Evolutionary conservation across 148 eudicot species (phyloP).

Genomic region (Oxyria digyna): DNA sequence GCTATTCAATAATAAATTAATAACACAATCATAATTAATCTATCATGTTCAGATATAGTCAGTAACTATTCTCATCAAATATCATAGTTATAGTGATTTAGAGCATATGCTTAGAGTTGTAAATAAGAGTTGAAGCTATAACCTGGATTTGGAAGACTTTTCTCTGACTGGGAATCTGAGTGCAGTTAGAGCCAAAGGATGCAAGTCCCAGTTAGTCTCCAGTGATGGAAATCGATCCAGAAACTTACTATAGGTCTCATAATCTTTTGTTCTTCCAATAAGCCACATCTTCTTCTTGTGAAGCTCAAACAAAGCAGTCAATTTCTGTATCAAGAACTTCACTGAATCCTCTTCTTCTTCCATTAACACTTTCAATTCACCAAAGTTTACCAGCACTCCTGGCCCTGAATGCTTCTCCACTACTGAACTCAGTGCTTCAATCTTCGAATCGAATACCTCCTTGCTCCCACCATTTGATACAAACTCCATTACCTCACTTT

Average conservation of each 20-base stretch:
- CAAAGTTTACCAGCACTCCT: slow-evolving; percentile 34
- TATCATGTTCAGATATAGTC: not conserved
- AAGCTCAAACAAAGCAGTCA: slow-evolving; percentile 34
- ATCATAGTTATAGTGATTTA: too few relatives aligned
- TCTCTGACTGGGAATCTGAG: slow-evolving; percentile 24
- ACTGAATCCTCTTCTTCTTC: slow-evolving; percentile 19
- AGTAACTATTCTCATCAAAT: not conserved
- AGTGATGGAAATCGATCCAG: slow-evolving; percentile 36
- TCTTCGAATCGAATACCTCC: slow-evolving; percentile 30
- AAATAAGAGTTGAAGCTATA: slow-evolving; percentile 1
- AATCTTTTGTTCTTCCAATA: slow-evolving; percentile 31
- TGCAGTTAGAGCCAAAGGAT: slow-evolving; percentile 43
- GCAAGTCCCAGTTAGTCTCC: slow-evolving; percentile 65
- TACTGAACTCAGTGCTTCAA: slow-evolving; percentile 27
- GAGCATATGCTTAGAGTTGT: not conserved
- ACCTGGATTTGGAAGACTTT: slow-evolving; percentile 48
- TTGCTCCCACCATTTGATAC: slow-evolving; percentile 14
- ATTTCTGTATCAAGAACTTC: slow-evolving; percentile 22
- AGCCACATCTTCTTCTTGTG: slow-evolving; percentile 41
- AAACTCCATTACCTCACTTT: slow-evolving; percentile 34
- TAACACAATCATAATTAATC: not conserved
- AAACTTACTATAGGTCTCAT: slow-evolving; percentile 35
- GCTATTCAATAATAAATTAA: not conserved
- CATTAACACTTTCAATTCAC: slow-evolving; percentile 46
- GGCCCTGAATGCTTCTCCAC: slow-evolving; percentile 17